Evolutionary conservation across 768 basidiomycete species (phyloP).

Genomic region (Trametes elegans): DNA sequence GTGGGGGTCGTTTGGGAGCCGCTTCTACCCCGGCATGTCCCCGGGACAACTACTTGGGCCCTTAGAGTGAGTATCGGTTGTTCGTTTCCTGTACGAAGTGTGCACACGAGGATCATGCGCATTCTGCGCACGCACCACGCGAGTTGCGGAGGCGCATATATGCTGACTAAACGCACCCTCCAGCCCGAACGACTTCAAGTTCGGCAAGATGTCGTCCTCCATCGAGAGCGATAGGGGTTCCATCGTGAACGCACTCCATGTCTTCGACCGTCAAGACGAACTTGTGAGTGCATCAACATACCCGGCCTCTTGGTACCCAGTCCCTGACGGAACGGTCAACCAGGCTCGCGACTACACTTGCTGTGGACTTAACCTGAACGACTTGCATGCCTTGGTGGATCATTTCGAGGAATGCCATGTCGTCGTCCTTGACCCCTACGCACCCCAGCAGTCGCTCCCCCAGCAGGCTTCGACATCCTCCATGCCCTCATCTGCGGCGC

Average conservation of each 20-base stretch:
- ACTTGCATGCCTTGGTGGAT: slow-evolving; percentile 82
- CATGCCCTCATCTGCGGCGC: slow-evolving; percentile 3
- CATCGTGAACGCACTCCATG: slow-evolving; percentile 63
- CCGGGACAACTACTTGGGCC: slow-evolving; percentile 60
- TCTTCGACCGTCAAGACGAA: slow-evolving; percentile 71
- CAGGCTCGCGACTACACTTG: slow-evolving; percentile 89
- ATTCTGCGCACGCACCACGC: neutral
- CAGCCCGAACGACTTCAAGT: slow-evolving; percentile 48
- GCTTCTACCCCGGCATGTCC: slow-evolving; percentile 62
- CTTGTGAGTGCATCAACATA: slow-evolving; percentile 49
- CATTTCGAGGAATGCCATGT: slow-evolving; percentile 93
- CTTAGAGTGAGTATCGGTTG: slow-evolving; percentile 53
- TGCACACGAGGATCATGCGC: neutral
- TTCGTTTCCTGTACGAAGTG: neutral
- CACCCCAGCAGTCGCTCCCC: slow-evolving; percentile 21
- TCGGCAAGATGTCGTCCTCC: slow-evolving; percentile 48
- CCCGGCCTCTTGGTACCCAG: neutral
- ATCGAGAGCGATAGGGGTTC: slow-evolving; percentile 58
- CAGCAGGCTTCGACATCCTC: slow-evolving; percentile 8
- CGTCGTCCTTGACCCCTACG: slow-evolving; percentile 56
- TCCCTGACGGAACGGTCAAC: neutral
- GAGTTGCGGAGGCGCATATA: neutral
- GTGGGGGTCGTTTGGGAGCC: slow-evolving; percentile 60
- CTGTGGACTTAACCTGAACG: slow-evolving; percentile 75
- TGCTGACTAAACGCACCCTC: neutral